phyloP scores from a whole-genome alignment of 2,329 filamentous ascomycete species.

The Hymenoscyphus occultus region DNA sequence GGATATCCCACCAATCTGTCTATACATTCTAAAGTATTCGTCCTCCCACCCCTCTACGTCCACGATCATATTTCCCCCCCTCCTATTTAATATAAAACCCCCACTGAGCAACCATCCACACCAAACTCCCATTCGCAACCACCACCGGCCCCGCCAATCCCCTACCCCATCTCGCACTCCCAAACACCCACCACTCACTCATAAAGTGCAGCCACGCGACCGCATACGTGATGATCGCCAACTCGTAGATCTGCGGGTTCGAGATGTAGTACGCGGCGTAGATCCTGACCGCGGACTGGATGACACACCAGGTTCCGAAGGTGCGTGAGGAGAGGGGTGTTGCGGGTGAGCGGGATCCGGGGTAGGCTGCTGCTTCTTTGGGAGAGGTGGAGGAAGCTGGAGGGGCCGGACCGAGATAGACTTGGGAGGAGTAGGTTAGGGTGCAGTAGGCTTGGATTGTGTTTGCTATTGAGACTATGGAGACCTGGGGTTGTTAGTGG shows the following conservation, averaged over 20 bases:
- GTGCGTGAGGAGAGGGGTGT: slow-evolving; percentile 72
- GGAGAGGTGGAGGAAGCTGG: slow-evolving; percentile 37
- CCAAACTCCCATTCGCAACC: slow-evolving; percentile 46
- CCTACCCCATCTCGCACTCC: slow-evolving; percentile 63
- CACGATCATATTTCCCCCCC: not conserved
- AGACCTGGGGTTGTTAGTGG: slow-evolving; percentile 56
- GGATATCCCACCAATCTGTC: not conserved
- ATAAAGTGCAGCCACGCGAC: slow-evolving; percentile 56
- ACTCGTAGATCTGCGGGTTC: slow-evolving; percentile 56
- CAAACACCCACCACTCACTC: slow-evolving; percentile 77
- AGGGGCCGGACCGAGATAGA: slow-evolving; percentile 79
- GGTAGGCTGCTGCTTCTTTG: slow-evolving; percentile 66
- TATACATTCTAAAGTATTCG: not conserved
- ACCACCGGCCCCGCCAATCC: slow-evolving; percentile 56
- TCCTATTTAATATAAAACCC: slow-evolving; percentile 58
- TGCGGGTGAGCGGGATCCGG: slow-evolving; percentile 57
- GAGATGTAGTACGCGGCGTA: slow-evolving; percentile 67
- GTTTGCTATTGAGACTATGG: slow-evolving; percentile 79
- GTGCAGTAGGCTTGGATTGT: slow-evolving; percentile 80
- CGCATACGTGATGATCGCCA: slow-evolving; percentile 61
- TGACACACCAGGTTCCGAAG: slow-evolving; percentile 69
- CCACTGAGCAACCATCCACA: slow-evolving; percentile 67
- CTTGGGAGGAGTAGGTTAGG: slow-evolving; percentile 75
- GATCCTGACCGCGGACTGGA: slow-evolving; percentile 57
- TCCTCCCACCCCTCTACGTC: not conserved